phyloP scores from a whole-genome alignment of 176 grass and related monocot species.

The Aegilops sharonensis region DNA sequence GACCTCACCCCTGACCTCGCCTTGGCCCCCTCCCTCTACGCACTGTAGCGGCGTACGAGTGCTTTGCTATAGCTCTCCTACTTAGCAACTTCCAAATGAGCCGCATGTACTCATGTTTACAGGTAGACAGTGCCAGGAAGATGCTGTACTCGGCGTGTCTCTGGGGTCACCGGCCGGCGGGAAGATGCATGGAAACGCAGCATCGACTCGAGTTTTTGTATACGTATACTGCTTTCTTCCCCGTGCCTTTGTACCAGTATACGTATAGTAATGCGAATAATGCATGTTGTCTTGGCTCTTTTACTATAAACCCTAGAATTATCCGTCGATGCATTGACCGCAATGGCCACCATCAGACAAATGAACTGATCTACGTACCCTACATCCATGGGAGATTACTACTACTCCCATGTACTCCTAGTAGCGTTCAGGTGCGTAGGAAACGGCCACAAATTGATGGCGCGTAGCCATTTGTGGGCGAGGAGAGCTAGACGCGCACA shows the following conservation, averaged over 20 bases:
- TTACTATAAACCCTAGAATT: too few relatives aligned
- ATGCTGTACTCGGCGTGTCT: not conserved
- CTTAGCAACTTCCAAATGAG: not conserved
- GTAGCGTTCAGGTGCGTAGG: too few relatives aligned
- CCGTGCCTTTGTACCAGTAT: not conserved
- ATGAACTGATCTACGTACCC: not conserved
- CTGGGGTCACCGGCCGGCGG: slow-evolving; percentile 13
- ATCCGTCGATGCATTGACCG: not conserved
- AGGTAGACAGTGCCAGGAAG: not conserved
- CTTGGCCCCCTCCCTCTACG: not conserved
- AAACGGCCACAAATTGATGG: not conserved
- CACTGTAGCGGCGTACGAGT: not conserved
- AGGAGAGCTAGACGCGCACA: not conserved
- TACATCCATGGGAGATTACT: too few relatives aligned
- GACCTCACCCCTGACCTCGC: not conserved
- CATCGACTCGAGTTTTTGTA: not conserved
- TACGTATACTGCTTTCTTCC: not conserved
- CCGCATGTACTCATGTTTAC: slow-evolving; percentile 14
- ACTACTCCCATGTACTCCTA: too few relatives aligned
- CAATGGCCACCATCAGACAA: not conserved
- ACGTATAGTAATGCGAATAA: not conserved
- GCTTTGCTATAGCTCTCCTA: too few relatives aligned
- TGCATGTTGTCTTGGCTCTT: not conserved
- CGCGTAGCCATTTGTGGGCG: not conserved
- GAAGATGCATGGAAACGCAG: not conserved